Percentiles rank a stretch among this genome's conserved stretches.
Conservation (phyloP, 495 filamentous ascomycete species). For the Baudoinia panamericana region DNA sequence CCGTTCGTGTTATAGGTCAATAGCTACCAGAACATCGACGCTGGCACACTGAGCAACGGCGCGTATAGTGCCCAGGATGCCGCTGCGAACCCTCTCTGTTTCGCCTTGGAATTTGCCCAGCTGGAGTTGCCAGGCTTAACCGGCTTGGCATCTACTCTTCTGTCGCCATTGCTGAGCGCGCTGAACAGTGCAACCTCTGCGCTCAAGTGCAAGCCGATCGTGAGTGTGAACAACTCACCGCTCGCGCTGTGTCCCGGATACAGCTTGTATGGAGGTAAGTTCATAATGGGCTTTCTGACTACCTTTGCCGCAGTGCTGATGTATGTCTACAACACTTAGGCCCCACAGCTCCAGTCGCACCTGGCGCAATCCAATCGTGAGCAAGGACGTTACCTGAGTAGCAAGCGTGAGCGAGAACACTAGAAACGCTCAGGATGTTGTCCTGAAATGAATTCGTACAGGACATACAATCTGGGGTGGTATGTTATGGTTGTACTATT, state of each 20-base stretch:
- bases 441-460: too few relatives aligned
- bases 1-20: too few relatives aligned
- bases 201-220: conserved; percentile 12
- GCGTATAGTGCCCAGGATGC: conserved; percentile 22
- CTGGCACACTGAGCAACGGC: conserved; percentile 34
- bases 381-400: too few relatives aligned
- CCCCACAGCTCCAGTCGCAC: conserved; percentile 13
- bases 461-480: too few relatives aligned
- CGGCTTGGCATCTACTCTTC: neutral
- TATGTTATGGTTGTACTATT: too few relatives aligned
- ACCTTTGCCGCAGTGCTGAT: too few relatives aligned
- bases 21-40: conserved; percentile 42
- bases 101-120: conserved; percentile 15
- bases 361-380: conserved; percentile 11
- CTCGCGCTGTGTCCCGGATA: conserved; percentile 19
- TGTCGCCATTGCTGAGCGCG: conserved; percentile 4
- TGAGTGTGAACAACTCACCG: conserved; percentile 11
- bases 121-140: conserved; percentile 11
- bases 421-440: too few relatives aligned
- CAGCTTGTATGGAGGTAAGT: conserved; percentile 17
- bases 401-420: too few relatives aligned
- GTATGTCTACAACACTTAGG: too few relatives aligned
- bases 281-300: too few relatives aligned
- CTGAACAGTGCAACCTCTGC: conserved; percentile 3
- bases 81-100: conserved; percentile 22